Evolutionary conservation across 2,329 filamentous ascomycete species (phyloP).

Genomic region (Hypoxylon sp.): DNA sequence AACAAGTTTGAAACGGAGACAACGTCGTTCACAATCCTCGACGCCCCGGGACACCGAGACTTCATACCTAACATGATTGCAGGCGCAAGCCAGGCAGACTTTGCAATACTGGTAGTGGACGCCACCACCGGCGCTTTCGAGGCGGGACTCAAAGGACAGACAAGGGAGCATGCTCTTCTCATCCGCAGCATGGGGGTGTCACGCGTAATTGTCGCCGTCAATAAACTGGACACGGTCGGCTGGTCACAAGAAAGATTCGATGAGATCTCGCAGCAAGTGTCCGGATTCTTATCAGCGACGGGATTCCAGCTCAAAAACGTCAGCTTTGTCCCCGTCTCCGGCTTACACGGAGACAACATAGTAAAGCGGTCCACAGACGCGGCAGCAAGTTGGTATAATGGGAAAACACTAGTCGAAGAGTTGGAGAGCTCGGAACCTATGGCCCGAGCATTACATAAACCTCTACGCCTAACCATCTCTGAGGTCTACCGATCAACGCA

Average conservation of each 20-base stretch:
- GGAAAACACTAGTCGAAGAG: conserved; percentile 84
- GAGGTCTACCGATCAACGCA: conserved; percentile 88
- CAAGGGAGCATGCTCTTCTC: conserved; percentile 91
- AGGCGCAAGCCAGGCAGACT: conserved; percentile 94
- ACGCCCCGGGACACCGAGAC: conserved; percentile 93
- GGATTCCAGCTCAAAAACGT: conserved; percentile 87
- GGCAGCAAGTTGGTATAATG: conserved; percentile 82
- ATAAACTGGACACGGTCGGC: conserved; percentile 89
- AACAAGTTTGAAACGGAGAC: conserved; percentile 93
- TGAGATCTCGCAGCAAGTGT: conserved; percentile 87
- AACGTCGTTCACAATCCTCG: conserved; percentile 92
- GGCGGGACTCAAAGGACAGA: conserved; percentile 92
- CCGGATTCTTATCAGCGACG: conserved; percentile 83
- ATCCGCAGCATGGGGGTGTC: conserved; percentile 93
- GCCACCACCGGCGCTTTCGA: conserved; percentile 93
- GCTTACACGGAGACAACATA: conserved; percentile 90
- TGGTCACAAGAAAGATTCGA: conserved; percentile 89
- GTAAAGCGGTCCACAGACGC: conserved; percentile 69
- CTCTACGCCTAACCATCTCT: conserved; percentile 86
- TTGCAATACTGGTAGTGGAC: conserved; percentile 94
- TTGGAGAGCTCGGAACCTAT: conserved; percentile 86
- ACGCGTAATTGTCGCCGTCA: conserved; percentile 89
- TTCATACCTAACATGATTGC: conserved; percentile 99
- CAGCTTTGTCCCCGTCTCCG: conserved; percentile 90
- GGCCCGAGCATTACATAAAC: conserved; percentile 78